Evolutionary conservation across 2,329 filamentous ascomycete genomes (phyloP), one percentile per base, ranked within the genome.

Genomic region (Penicillium occitanis): DNA sequence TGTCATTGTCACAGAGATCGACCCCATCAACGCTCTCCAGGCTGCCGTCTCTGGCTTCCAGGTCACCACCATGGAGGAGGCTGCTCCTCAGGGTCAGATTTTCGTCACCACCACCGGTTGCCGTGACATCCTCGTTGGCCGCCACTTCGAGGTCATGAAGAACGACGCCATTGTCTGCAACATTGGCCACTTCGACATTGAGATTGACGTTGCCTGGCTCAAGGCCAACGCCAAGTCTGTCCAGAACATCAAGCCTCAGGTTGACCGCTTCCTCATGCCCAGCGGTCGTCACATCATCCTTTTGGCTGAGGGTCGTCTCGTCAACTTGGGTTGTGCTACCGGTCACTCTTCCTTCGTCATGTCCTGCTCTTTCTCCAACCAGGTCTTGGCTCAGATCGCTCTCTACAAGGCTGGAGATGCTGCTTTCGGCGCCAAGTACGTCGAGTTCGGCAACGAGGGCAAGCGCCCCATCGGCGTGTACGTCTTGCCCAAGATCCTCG

Each of bases 361-460:
- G 95, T 97, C 93, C 76, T 99, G 95, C 91, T 98, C 94, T 71
- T 99, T 99, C 91, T 96, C 93, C 88, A 99, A 99, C 91, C 95
- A 99, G 88, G 95, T 98, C 76, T 92, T 99, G 81, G 95, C 95
- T 73, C 95, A 99, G 87, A 98, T 99, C 85, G 90, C 96, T 86
- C 86, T 99, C 77, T 99, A 84, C 91, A 98, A 98, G 91, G 90
- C 89, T 76, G 86, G 90, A 76, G 93, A 98, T 80, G 87, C 87
- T 79, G 90, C 85, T 66, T 99, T 96, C 81, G 88, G 90, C 83
- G 85, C 91, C 84, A 97, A 97, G 88, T 96, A 97, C 85, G 84
- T 93, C 75, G 95, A 97, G 85, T 99, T 97, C 81, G 92, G 91
- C 84, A 92, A 93, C 87, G 88, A 87, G 71, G 92, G 91, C 82